Evolutionary conservation across 129 eudicot genomes (phyloP).

Genomic region (Chrysanthemum makinoi): DNA sequence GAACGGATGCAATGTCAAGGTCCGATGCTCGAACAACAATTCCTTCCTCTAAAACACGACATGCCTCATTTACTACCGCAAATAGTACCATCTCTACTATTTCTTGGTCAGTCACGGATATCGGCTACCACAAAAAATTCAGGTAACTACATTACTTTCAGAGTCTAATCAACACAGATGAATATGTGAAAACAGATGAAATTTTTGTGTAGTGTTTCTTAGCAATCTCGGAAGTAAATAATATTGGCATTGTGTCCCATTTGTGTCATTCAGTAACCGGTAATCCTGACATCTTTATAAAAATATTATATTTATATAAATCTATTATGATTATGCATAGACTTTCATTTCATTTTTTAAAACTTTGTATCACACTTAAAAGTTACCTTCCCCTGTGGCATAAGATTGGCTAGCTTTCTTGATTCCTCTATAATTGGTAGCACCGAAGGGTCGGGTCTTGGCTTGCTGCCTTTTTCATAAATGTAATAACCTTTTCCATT

Average conservation of each 20-base stretch:
- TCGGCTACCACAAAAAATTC: constrained; percentile 47
- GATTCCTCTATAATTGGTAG: constrained; percentile 78
- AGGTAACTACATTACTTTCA: not conserved
- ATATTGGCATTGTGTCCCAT: too few relatives aligned
- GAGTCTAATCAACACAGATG: not conserved
- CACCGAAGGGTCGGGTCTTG: constrained; percentile 76
- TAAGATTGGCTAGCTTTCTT: constrained; percentile 64
- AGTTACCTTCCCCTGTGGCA: constrained; percentile 80
- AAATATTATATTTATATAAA: too few relatives aligned
- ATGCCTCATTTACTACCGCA: constrained; percentile 95
- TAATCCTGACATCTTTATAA: too few relatives aligned
- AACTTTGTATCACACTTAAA: not conserved
- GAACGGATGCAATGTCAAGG: constrained; percentile 93
- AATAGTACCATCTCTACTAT: constrained; percentile 84
- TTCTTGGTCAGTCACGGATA: constrained; percentile 70
- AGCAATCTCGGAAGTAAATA: too few relatives aligned
- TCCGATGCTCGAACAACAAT: constrained; percentile 82
- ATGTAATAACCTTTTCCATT: constrained; percentile 89
- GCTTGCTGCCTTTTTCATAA: constrained; percentile 87
- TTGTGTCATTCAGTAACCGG: too few relatives aligned
- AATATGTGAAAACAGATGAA: too few relatives aligned
- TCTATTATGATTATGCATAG: too few relatives aligned
- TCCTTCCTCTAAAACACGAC: constrained; percentile 91
- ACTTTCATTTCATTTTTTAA: too few relatives aligned
- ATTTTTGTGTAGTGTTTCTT: too few relatives aligned